Base-by-base conservation (phyloP, 2,329 filamentous ascomycete species). In the Aciculosporium take region DNA sequence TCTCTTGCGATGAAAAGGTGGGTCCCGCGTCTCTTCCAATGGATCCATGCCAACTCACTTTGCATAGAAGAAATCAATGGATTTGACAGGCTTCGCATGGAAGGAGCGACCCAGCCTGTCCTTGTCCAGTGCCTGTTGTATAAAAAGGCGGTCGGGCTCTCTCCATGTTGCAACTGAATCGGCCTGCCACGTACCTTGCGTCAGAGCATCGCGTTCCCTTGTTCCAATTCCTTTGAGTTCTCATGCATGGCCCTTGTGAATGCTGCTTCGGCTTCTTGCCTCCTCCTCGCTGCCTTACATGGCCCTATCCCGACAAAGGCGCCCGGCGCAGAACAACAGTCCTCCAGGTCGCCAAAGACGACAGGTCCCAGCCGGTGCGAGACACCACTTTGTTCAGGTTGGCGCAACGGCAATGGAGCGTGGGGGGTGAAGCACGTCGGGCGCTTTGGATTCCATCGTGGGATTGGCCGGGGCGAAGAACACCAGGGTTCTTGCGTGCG, bases 21-120 rank as follows among this genome's bases (percentile, higher is more conserved):
- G 39, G 44, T 25, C 42, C 32, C 17, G 13, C n/a, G 20, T 9
- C 21, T 6, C 17, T 36, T 21, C 3, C 18, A 33, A 5, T 18
- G 6, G 30, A 33, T 30, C 29, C 31, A 39, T 31, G 46, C 46
- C 46, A 48, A 41, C 44, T 44, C 44, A 48, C 37, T 37, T 39
- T 48, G 46, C 44, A 46, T 48, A 40, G 37, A 18, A 28, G 17
- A 12, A 41, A 27, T 40, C n/a, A n/a, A n/a, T n/a, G 30, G 17
- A 15, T 17, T 23, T 29, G 12, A 17, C 32, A 17, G 31, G n/a
- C n/a, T 37, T 39, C 21, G 35, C 28, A 37, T 12, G 33, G 44
- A 43, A 45, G 30, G 44, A 27, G 31, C 36, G n/a, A 32, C 24
- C 35, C 27, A 39, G 25, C 20, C 21, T n/a, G n/a, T n/a, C n/a